phyloP scores from a whole-genome alignment of 345 rosid genomes.

The Eucalyptus curtisii region DNA sequence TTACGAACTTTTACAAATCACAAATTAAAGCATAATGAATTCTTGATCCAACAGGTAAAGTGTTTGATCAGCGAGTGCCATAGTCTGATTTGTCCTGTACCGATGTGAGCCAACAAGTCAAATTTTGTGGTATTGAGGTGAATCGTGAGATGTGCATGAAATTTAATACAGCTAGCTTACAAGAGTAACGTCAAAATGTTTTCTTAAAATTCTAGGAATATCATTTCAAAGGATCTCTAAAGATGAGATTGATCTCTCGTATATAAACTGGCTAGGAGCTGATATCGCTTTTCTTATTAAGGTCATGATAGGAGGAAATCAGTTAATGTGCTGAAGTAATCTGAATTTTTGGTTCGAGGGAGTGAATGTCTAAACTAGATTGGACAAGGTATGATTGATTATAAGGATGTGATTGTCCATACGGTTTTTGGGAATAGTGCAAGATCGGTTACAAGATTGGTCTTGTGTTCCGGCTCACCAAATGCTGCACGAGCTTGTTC shows the following conservation, averaged over 20 bases:
- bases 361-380: neutral
- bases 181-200: neutral
- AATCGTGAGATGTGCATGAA: neutral
- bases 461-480: neutral
- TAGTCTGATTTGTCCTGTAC: neutral
- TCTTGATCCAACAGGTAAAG: neutral
- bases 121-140: neutral
- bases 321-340: neutral
- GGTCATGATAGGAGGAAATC: neutral
- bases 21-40: neutral
- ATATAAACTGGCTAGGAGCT: fast-evolving
- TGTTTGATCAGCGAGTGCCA: neutral
- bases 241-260: neutral
- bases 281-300: fast-evolving
- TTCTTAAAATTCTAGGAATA: neutral
- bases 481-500: neutral
- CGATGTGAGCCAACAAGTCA: neutral
- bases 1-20: neutral
- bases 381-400: neutral
- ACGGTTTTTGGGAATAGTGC: neutral
- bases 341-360: neutral
- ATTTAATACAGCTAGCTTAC: neutral
- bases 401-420: neutral
- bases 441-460: neutral
- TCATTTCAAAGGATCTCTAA: neutral